These are phyloP conservation scores for Ganoderma lingzhi DNA, from an alignment of 1,284 basidiomycete species.

Conservation along the genomic window DNA sequence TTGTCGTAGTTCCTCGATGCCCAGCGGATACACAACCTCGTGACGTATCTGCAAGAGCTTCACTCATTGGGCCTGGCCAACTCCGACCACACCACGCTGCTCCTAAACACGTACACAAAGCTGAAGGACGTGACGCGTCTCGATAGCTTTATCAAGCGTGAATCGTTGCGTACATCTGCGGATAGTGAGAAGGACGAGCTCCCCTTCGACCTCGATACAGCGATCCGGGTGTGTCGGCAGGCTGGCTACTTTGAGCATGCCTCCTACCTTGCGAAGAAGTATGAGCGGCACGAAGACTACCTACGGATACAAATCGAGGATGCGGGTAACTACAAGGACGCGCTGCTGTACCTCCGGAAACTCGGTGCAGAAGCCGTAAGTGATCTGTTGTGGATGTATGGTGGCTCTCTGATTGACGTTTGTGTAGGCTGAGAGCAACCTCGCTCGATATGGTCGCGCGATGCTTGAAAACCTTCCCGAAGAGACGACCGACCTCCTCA, in stretches of 20 bases:
- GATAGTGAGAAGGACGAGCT: slow-evolving; percentile 63
- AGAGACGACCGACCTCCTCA: slow-evolving; percentile 90
- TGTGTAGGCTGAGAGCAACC: slow-evolving; percentile 78
- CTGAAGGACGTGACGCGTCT: slow-evolving; percentile 90
- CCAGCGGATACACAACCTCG: slow-evolving; percentile 94
- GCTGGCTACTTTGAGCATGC: slow-evolving; percentile 97
- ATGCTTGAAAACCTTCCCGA: slow-evolving; percentile 85
- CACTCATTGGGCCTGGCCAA: slow-evolving; percentile 92
- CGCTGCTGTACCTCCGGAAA: slow-evolving; percentile 81
- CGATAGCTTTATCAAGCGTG: slow-evolving; percentile 92
- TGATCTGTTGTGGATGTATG: slow-evolving; percentile 27
- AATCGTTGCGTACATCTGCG: slow-evolving; percentile 55
- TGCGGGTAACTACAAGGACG: slow-evolving; percentile 83
- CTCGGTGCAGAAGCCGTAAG: slow-evolving; percentile 82
- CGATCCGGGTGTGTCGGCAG: slow-evolving; percentile 95
- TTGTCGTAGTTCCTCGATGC: slow-evolving; percentile 90
- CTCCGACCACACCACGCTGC: slow-evolving; percentile 95
- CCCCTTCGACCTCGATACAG: slow-evolving; percentile 97
- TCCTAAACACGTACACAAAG: slow-evolving; percentile 97
- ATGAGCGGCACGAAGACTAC: slow-evolving; percentile 92
- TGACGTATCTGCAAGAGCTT: slow-evolving; percentile 95
- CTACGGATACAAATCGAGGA: slow-evolving; percentile 96
- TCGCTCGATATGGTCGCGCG: slow-evolving; percentile 85
- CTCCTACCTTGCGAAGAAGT: slow-evolving; percentile 92
- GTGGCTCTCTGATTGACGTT: background rate